These are phyloP conservation scores for Agaricus subrufescens DNA, from an alignment of 768 basidiomycete species.

Conservation along the genomic window DNA sequence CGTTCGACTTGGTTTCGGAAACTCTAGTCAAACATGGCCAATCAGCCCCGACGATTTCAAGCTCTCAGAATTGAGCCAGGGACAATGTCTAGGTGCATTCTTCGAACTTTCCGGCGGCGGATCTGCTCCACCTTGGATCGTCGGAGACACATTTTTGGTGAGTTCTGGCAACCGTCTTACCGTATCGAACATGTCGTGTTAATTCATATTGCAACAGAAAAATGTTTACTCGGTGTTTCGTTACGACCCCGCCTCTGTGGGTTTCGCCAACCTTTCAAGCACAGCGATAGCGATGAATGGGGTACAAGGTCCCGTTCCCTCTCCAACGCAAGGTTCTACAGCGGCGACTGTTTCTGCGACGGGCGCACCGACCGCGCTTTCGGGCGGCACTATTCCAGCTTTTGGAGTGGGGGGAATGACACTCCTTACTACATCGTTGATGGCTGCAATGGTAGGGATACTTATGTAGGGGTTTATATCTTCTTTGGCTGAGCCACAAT, in stretches of 20 bases:
- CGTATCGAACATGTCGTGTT: neutral
- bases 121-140: conserved; percentile 70
- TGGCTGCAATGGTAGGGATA: neutral
- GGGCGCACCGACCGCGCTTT: conserved; percentile 2
- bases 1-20: conserved; percentile 68
- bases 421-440: neutral
- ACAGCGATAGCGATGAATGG: conserved; percentile 46
- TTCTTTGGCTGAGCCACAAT: neutral
- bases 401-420: neutral
- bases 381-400: neutral
- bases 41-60: conserved; percentile 78
- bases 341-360: conserved; percentile 46
- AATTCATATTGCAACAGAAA: conserved; percentile 46
- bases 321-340: conserved; percentile 53
- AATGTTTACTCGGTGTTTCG: conserved; percentile 93
- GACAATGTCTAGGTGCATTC: conserved; percentile 79
- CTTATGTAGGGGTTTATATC: neutral
- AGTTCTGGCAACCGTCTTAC: conserved; percentile 9
- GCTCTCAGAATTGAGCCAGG: conserved; percentile 48
- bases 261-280: conserved; percentile 73
- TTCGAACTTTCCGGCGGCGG: conserved; percentile 58
- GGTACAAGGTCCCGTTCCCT: conserved; percentile 36
- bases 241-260: conserved; percentile 72
- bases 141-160: conserved; percentile 86
- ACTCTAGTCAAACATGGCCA: conserved; percentile 56